Conservation (phyloP, 78 protist species). For the Dictyostelium purpureum region DNA sequence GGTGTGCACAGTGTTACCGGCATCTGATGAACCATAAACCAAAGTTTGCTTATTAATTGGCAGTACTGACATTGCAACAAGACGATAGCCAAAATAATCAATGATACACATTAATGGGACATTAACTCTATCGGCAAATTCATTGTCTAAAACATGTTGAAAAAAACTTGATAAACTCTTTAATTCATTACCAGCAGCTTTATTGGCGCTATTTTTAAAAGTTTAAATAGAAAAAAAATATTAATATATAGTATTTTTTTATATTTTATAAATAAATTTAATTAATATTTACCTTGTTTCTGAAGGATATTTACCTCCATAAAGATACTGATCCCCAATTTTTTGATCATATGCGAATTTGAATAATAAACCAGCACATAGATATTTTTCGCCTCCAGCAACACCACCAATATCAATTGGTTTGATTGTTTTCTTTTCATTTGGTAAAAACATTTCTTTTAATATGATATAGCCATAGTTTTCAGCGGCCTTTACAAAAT, state of each 20-base stretch:
- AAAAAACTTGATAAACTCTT: constrained; percentile 36
- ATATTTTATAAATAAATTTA: too few relatives aligned
- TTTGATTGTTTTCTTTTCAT: constrained; percentile 8
- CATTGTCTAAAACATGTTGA: constrained; percentile 37
- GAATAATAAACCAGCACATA: constrained; percentile 19
- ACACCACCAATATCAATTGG: constrained; percentile 66
- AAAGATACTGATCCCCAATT: constrained; percentile 11
- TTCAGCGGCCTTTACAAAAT: constrained; percentile 42
- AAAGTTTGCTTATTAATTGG: constrained; percentile 51
- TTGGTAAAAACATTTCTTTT: constrained; percentile 54
- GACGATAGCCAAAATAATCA: constrained; percentile 65
- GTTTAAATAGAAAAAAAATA: too few relatives aligned
- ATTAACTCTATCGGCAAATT: constrained; percentile 12
- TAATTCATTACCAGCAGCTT: constrained; percentile 57
- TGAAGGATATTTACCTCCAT: constrained; percentile 43
- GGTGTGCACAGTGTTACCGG: constrained; percentile 38
- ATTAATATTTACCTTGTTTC: too few relatives aligned
- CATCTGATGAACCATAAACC: constrained; percentile 71
- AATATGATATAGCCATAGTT: constrained; percentile 24
- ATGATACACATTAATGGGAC: constrained; percentile 77
- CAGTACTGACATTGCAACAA: constrained; percentile 48
- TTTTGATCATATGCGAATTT: constrained; percentile 60
- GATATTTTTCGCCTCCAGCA: constrained; percentile 70
- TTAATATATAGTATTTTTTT: too few relatives aligned
- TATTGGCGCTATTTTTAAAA: too few relatives aligned